phyloP scores from a whole-genome alignment of 768 basidiomycete genomes.

The Bullera alba region DNA sequence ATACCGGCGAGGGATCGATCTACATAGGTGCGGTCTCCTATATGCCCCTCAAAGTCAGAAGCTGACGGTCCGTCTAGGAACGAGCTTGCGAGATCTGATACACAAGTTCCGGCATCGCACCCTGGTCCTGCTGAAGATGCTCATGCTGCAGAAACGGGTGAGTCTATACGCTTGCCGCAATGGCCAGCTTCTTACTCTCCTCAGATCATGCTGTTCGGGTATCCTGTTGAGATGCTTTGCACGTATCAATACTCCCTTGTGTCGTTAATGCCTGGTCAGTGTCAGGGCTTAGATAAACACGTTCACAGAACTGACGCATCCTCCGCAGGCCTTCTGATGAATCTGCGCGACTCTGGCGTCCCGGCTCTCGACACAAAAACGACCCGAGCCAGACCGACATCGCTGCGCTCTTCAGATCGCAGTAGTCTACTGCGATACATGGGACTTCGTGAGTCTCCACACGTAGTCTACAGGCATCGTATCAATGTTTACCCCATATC shows the following conservation, averaged over 20 bases:
- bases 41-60: constrained; percentile 26
- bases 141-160: constrained; percentile 89
- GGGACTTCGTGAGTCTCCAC: constrained; percentile 63
- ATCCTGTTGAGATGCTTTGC: constrained; percentile 90
- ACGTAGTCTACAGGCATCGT: not conserved
- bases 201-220: constrained; percentile 92
- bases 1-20: constrained; percentile 83
- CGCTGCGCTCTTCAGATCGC: constrained; percentile 77
- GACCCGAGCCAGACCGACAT: constrained; percentile 65
- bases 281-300: constrained; percentile 48
- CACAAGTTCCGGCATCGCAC: constrained; percentile 90
- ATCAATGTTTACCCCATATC: not conserved
- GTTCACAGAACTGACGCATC: not conserved
- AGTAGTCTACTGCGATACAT: constrained; percentile 85
- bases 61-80: constrained; percentile 48
- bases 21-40: constrained; percentile 71
- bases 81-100: constrained; percentile 69
- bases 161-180: constrained; percentile 8
- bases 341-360: constrained; percentile 83
- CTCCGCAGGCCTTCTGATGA: constrained; percentile 68
- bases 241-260: constrained; percentile 97
- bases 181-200: not conserved
- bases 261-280: constrained; percentile 76
- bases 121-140: constrained; percentile 82
- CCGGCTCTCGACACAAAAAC: constrained; percentile 62